Evolutionary conservation across 208 protist species (phyloP), one percentile per base, ranked within the genome.

Genomic region (Wallacemonas sp.): DNA sequence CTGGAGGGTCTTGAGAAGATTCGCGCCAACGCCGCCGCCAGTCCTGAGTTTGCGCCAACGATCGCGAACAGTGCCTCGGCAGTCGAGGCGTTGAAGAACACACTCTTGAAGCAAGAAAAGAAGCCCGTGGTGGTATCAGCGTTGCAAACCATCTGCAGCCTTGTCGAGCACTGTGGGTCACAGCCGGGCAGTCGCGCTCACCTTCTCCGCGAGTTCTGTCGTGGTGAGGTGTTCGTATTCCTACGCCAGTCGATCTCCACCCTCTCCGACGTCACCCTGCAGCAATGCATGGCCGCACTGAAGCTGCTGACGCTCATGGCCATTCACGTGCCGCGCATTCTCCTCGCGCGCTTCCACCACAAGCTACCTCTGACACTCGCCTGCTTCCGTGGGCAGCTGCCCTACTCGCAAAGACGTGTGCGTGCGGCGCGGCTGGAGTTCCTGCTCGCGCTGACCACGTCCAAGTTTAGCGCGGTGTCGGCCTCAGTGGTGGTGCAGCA

Each of bases 1-100:
- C 63, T 72, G 24, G 91, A 96, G 45, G 91, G 91, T 0, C 69
- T 96, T 0, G 55, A 77, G 17, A 94, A 93, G 65, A 93, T 96
- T 46, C 48, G 71, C 13, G 78, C 36, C 2, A 63, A 77, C 21
- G 77, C 68, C 3, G 60, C 46, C 53, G 41, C 65, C 3, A 77
- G 85, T 53, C 32, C 67, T 21, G 61, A 65, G 9, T 88, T 94
- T 55, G 76, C 81, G 6, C 68, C 76, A 8, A 55, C 66, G 3
- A 81, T 96, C 42, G 61, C 88, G 22, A 66, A 83, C 39, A 78
- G 86, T 63, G 65, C 78, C 13, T 77, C 93, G 45, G 87, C 73
- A 1, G 45, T 96, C 41, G 57, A 76, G 17, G 76, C 83, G 5
- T 71, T 96, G 24, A 79, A 84, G 53, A 71, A 76, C 19, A 66